Conservation (phyloP, 179 eudicot genomes). For the Dionaea muscipula region DNA sequence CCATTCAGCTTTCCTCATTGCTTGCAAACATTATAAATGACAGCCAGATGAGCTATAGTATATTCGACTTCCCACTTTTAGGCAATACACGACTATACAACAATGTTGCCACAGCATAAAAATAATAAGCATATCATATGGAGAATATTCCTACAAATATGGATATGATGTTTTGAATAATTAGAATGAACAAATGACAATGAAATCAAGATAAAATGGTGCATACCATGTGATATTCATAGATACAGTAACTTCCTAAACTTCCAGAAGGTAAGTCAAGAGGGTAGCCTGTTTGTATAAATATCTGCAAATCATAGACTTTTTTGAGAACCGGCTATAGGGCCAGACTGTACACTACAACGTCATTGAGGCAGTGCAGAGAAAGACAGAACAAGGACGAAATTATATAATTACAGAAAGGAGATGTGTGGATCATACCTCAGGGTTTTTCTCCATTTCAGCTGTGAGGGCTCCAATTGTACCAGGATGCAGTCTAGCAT, state of each 20-base stretch:
- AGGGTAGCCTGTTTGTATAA: slow-evolving; percentile 97
- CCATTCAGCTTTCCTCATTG: too few species aligned
- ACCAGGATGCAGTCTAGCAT: slow-evolving; percentile 93
- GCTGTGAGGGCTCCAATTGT: slow-evolving; percentile 92
- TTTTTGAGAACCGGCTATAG: neutral
- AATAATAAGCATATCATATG: too few species aligned
- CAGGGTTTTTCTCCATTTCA: slow-evolving; percentile 85
- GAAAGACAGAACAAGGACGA: neutral
- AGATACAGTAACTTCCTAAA: slow-evolving; percentile 94
- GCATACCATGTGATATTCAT: slow-evolving; percentile 94
- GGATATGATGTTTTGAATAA: neutral
- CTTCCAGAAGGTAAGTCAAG: slow-evolving; percentile 98
- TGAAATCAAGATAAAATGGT: neutral
- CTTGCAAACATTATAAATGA: too few species aligned
- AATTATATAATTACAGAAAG: neutral
- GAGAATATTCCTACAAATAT: neutral
- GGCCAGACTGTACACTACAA: too few species aligned
- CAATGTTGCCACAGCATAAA: too few species aligned
- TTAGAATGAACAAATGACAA: neutral
- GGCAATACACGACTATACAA: too few species aligned
- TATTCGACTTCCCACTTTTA: too few species aligned
- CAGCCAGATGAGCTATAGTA: neutral
- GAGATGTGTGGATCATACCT: slow-evolving; percentile 27
- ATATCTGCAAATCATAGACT: slow-evolving; percentile 48
- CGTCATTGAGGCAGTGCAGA: too few species aligned